Evolutionary conservation across 345 rosid species (phyloP).

Genomic region (Salix koriyanagi): DNA sequence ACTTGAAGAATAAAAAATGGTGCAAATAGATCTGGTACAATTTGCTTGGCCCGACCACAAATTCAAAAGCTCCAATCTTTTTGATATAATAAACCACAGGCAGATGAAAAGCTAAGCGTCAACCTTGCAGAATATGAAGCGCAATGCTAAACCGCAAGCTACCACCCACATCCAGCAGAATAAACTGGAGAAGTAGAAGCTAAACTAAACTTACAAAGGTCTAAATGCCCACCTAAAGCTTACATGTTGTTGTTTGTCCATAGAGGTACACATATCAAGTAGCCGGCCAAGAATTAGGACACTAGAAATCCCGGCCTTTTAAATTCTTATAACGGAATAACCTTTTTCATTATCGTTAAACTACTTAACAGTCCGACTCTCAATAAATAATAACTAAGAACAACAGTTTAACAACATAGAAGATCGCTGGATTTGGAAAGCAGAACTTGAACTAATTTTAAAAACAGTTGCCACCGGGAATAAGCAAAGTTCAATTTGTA

Average conservation of each 20-base stretch:
- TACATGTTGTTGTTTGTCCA: constrained; percentile 52
- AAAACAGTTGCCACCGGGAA: background rate
- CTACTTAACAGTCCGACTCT: background rate
- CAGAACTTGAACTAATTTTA: background rate
- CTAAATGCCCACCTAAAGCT: constrained; percentile 66
- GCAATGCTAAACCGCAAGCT: background rate
- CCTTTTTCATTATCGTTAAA: background rate
- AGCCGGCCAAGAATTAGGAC: constrained; percentile 83
- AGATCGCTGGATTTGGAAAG: background rate
- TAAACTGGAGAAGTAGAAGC: background rate
- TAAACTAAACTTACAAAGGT: background rate
- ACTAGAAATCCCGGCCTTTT: background rate
- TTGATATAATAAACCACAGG: background rate
- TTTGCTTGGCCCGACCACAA: background rate
- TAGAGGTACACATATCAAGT: constrained; percentile 59
- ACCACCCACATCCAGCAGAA: background rate
- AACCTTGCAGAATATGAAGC: background rate
- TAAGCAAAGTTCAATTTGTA: background rate
- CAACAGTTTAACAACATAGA: background rate
- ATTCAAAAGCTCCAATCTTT: background rate
- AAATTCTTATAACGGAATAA: background rate
- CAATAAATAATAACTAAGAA: background rate
- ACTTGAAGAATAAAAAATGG: background rate
- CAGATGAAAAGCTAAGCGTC: background rate
- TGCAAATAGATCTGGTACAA: background rate